phyloP scores from a whole-genome alignment of 495 filamentous ascomycete genomes.

The Clavariopsis aquatica region DNA sequence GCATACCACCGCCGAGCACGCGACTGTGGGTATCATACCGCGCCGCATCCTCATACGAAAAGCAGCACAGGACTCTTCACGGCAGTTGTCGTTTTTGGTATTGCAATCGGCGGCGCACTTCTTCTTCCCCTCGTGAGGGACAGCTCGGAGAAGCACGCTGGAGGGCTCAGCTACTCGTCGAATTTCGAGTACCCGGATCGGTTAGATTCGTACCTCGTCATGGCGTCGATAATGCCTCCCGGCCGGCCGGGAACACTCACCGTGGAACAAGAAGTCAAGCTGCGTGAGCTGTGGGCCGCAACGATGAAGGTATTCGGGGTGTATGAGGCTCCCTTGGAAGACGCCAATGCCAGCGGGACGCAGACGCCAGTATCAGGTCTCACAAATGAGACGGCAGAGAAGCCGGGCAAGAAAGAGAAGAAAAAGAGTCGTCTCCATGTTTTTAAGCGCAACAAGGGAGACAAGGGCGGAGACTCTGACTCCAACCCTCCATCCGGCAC shows the following conservation, averaged over 20 bases:
- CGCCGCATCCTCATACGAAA: background rate
- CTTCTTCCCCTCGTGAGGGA: constrained; percentile 9
- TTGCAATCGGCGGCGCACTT: constrained; percentile 32
- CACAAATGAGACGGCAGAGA: constrained; percentile 35
- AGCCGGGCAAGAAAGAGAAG: constrained; percentile 57
- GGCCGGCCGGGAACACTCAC: constrained; percentile 89
- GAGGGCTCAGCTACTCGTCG: background rate
- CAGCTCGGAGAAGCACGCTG: background rate
- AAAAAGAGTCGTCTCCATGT: constrained; percentile 67
- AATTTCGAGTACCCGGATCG: constrained; percentile 14
- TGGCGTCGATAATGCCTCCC: constrained; percentile 55
- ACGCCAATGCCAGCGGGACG: constrained; percentile 36
- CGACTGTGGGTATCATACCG: background rate
- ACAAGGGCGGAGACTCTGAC: constrained; percentile 48
- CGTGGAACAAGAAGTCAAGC: constrained; percentile 80
- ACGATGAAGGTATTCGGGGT: constrained; percentile 81
- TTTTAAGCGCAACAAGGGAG: constrained; percentile 61
- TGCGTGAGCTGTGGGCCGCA: constrained; percentile 81
- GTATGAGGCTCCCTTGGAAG: constrained; percentile 14
- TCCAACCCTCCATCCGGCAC: constrained; percentile 38
- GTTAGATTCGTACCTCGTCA: constrained; percentile 35
- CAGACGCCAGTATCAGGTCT: constrained; percentile 39
- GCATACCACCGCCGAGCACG: constrained; percentile 5
- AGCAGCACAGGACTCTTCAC: constrained; percentile 25
- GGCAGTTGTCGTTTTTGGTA: constrained; percentile 21